Conservation (phyloP, 2,329 filamentous ascomycete genomes). For the Alternaria rosae region DNA sequence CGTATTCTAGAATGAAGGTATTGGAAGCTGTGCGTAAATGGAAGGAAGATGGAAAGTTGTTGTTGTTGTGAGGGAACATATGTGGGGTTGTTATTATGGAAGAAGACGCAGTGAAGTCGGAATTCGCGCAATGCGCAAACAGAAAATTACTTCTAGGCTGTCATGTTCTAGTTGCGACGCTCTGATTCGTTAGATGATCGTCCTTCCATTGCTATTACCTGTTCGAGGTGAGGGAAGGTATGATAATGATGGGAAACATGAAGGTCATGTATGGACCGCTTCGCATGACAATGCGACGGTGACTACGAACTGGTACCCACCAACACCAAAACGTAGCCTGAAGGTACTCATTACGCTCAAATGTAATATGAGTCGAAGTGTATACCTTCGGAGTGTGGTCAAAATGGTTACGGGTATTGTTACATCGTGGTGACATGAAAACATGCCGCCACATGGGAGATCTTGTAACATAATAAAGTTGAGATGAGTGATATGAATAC, state of each 20-base stretch:
- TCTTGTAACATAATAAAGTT: background rate
- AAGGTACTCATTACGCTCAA: too few species aligned
- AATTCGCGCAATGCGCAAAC: background rate
- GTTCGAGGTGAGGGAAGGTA: background rate
- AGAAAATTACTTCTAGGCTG: constrained; percentile 3
- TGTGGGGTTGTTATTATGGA: constrained; percentile 5
- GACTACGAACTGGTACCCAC: background rate
- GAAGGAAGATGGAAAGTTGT: background rate
- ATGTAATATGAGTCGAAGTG: too few species aligned
- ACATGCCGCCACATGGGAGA: background rate
- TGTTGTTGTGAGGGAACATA: background rate
- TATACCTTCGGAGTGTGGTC: background rate
- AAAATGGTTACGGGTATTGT: background rate
- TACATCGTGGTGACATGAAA: background rate
- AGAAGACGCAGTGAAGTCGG: constrained; percentile 14
- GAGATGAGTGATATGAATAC: fast-evolving
- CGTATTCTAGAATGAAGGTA: background rate
- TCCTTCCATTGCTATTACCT: background rate
- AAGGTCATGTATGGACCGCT: background rate
- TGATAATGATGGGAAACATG: background rate
- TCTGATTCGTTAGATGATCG: background rate
- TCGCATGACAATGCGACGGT: background rate
- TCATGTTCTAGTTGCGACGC: background rate
- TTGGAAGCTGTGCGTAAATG: background rate
- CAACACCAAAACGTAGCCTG: too few species aligned